Conservation (phyloP, 306 rosid genomes). For the Abrus precatorius region DNA sequence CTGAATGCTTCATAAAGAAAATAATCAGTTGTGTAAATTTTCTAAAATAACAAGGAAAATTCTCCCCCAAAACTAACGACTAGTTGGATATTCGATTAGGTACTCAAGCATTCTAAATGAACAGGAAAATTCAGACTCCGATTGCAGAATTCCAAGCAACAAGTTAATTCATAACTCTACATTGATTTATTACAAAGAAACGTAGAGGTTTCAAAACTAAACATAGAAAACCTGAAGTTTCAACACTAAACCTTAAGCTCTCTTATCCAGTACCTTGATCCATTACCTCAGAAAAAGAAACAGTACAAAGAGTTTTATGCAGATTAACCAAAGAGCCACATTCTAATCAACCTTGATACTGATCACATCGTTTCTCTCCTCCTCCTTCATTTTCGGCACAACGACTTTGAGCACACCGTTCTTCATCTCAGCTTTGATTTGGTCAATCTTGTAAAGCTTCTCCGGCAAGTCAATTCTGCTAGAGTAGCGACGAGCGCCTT, state of each 20-base stretch:
- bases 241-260: not conserved
- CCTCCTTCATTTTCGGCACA: conserved; percentile 71
- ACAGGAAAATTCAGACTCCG: too few relatives aligned
- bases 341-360: conserved; percentile 54
- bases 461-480: conserved; percentile 75
- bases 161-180: too few relatives aligned
- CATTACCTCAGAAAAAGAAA: not conserved
- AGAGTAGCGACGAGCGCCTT: conserved; percentile 49
- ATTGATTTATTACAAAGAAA: too few relatives aligned
- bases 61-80: too few relatives aligned
- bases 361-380: conserved; percentile 62
- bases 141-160: too few relatives aligned
- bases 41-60: too few relatives aligned
- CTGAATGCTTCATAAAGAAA: too few relatives aligned
- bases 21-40: too few relatives aligned
- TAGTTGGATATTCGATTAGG: too few relatives aligned
- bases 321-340: not conserved
- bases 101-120: too few relatives aligned
- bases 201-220: not conserved
- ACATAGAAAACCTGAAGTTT: not conserved
- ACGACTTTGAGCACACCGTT: conserved; percentile 75
- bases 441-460: conserved; percentile 58
- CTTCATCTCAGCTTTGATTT: conserved; percentile 85
- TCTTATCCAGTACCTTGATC: not conserved
- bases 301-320: not conserved